Conservation (phyloP, 768 basidiomycete species). For the Lyophyllum semitale region DNA sequence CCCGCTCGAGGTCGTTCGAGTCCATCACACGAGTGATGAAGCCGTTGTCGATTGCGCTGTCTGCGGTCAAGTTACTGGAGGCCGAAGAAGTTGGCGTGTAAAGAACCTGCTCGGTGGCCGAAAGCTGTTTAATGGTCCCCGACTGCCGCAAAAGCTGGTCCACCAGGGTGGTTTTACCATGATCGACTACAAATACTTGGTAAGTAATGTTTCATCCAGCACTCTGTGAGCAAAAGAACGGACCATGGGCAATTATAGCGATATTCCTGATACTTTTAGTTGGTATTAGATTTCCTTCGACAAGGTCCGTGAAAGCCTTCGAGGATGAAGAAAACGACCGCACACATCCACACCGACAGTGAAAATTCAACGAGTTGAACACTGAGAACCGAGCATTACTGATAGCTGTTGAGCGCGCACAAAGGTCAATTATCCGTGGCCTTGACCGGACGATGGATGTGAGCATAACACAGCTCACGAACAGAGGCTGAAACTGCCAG, state of each 20-base stretch:
- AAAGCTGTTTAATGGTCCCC: slow-evolving; percentile 44
- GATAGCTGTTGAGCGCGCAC: neutral
- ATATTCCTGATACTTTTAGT: slow-evolving; percentile 47
- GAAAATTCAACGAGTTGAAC: neutral
- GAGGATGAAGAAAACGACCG: slow-evolving; percentile 15
- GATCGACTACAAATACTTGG: slow-evolving; percentile 37
- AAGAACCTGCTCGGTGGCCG: slow-evolving; percentile 34
- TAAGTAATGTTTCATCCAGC: neutral
- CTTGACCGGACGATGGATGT: slow-evolving; percentile 1
- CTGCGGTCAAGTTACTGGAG: slow-evolving; percentile 28
- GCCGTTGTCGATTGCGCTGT: slow-evolving; percentile 35
- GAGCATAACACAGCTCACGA: slow-evolving; percentile 8
- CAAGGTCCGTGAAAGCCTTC: slow-evolving; percentile 22
- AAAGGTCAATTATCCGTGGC: neutral
- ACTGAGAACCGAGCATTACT: neutral
- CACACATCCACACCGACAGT: neutral
- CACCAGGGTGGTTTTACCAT: slow-evolving; percentile 55
- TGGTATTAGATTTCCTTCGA: slow-evolving; percentile 27
- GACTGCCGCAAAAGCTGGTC: slow-evolving; percentile 54
- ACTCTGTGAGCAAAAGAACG: slow-evolving; percentile 1
- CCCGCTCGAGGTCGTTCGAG: slow-evolving; percentile 55
- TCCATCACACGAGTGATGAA: slow-evolving; percentile 52
- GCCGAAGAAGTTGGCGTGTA: slow-evolving; percentile 32
- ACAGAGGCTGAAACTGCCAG: neutral
- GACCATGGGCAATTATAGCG: slow-evolving; percentile 54